phyloP scores from a whole-genome alignment of 1,139 yeast genomes.

The Pichiaceae sp. region DNA sequence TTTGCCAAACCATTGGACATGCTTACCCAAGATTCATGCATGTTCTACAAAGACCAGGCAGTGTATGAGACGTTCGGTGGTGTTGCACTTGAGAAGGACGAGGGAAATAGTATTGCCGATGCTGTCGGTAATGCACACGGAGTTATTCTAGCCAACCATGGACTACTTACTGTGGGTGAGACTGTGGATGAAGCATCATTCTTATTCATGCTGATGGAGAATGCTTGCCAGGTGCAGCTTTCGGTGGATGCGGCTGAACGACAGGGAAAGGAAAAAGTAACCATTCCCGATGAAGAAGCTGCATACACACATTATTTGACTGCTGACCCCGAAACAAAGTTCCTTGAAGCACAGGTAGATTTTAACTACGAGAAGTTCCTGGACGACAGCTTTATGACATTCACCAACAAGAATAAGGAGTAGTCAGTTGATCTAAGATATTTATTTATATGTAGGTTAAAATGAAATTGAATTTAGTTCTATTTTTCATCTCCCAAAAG shows the following conservation, averaged over 20 bases:
- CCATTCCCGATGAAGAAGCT: slow-evolving; percentile 51
- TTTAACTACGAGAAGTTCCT: slow-evolving; percentile 6
- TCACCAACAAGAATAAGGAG: slow-evolving; percentile 1
- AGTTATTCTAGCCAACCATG: slow-evolving; percentile 65
- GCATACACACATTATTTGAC: slow-evolving; percentile 48
- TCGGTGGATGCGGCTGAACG: slow-evolving; percentile 43
- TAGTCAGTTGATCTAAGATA: too few species aligned
- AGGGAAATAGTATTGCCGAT: slow-evolving; percentile 55
- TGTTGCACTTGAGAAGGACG: slow-evolving; percentile 65
- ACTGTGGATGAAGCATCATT: slow-evolving; percentile 78
- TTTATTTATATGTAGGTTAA: too few species aligned
- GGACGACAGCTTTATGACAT: slow-evolving; percentile 8
- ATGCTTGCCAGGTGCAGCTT: slow-evolving; percentile 58
- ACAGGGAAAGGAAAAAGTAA: slow-evolving; percentile 19
- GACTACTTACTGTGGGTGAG: slow-evolving; percentile 60
- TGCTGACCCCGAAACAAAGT: slow-evolving; percentile 56
- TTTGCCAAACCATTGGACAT: slow-evolving; percentile 63
- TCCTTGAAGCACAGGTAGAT: slow-evolving; percentile 18
- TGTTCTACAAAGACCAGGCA: slow-evolving; percentile 53
- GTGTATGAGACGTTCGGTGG: slow-evolving; percentile 71
- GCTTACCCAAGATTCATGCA: slow-evolving; percentile 70
- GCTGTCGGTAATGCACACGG: slow-evolving; percentile 58
- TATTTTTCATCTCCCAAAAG: too few species aligned
- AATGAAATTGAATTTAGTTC: too few species aligned
- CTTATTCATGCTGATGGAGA: slow-evolving; percentile 55